Evolutionary conservation across 1,139 yeast species (phyloP).

Genomic region (Meyerozyma athensensis): DNA sequence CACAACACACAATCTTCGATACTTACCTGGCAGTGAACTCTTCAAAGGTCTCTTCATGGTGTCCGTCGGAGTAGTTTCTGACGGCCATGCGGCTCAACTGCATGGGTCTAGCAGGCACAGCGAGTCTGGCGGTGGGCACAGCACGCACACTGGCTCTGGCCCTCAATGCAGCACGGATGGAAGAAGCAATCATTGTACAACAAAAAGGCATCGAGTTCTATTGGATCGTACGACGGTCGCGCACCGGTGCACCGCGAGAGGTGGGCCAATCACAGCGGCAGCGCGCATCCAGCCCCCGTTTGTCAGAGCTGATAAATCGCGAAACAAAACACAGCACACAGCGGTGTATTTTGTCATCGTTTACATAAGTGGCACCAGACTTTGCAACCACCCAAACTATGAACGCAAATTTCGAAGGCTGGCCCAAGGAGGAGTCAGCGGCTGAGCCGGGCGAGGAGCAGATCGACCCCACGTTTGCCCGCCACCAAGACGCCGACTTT

Average conservation of each 20-base stretch:
- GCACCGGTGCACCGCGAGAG: constrained; percentile 5
- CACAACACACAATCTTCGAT: constrained; percentile 2
- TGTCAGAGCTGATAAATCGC: constrained; percentile 3
- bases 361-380: background rate
- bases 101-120: constrained; percentile 9
- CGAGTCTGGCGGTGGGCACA: constrained; percentile 24
- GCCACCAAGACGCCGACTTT: constrained; percentile 21
- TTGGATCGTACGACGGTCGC: constrained; percentile 14
- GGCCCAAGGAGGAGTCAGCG: constrained; percentile 21
- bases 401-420: constrained; percentile 23
- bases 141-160: constrained; percentile 23
- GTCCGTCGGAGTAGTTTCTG: constrained; percentile 70
- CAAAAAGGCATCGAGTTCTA: background rate
- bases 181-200: constrained; percentile 39
- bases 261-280: constrained; percentile 1
- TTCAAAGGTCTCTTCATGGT: constrained; percentile 87
- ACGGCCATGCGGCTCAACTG: constrained; percentile 12
- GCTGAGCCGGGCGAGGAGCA: constrained; percentile 15
- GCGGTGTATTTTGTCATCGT: constrained; percentile 2
- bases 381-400: constrained; percentile 10
- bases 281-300: background rate
- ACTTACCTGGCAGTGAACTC: constrained; percentile 80
- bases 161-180: constrained; percentile 53
- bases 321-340: background rate
- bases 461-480: constrained; percentile 30